Conservation (phyloP, 129 eudicot species). For the Kitagawia praeruptora region DNA sequence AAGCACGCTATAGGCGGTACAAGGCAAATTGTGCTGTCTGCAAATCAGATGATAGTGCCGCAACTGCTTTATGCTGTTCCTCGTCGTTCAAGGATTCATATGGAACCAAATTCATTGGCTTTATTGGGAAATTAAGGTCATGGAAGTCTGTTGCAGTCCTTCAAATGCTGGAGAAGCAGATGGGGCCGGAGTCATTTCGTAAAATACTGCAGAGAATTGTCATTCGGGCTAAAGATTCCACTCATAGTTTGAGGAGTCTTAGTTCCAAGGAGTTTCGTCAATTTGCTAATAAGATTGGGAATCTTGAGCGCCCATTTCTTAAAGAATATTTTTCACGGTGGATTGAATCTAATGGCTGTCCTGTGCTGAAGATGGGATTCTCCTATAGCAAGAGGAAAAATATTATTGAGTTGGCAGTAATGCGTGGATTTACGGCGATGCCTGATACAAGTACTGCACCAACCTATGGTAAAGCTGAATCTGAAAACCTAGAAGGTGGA, state of each 20-base stretch:
- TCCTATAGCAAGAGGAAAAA: slow-evolving; percentile 88
- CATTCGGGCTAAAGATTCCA: slow-evolving; percentile 51
- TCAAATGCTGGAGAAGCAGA: slow-evolving; percentile 96
- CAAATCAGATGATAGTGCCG: slow-evolving; percentile 92
- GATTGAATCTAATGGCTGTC: slow-evolving; percentile 95
- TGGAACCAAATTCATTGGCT: slow-evolving; percentile 86
- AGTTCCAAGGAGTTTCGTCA: slow-evolving; percentile 98
- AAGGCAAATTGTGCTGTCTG: slow-evolving; percentile 97
- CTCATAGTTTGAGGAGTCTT: slow-evolving; percentile 63
- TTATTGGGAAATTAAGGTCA: slow-evolving; percentile 82
- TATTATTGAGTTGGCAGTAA: slow-evolving; percentile 72
- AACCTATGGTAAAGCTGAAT: slow-evolving; percentile 40
- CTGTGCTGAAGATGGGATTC: slow-evolving; percentile 91
- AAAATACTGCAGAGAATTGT: slow-evolving; percentile 82
- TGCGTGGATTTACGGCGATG: slow-evolving; percentile 76
- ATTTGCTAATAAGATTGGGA: slow-evolving; percentile 87
- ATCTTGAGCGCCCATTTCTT: slow-evolving; percentile 98
- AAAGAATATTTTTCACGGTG: slow-evolving; percentile 93
- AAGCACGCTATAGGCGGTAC: slow-evolving; percentile 87
- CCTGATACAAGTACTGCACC: slow-evolving; percentile 36
- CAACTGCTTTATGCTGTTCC: slow-evolving; percentile 70
- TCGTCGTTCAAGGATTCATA: slow-evolving; percentile 75
- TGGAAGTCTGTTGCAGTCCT: slow-evolving; percentile 99
- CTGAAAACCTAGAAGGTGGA: slow-evolving; percentile 72
- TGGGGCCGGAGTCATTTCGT: slow-evolving; percentile 93